Evolutionary conservation across 1,284 basidiomycete genomes (phyloP), one percentile per base, ranked within the genome.

Genomic region (Leccinum subrobustum): DNA sequence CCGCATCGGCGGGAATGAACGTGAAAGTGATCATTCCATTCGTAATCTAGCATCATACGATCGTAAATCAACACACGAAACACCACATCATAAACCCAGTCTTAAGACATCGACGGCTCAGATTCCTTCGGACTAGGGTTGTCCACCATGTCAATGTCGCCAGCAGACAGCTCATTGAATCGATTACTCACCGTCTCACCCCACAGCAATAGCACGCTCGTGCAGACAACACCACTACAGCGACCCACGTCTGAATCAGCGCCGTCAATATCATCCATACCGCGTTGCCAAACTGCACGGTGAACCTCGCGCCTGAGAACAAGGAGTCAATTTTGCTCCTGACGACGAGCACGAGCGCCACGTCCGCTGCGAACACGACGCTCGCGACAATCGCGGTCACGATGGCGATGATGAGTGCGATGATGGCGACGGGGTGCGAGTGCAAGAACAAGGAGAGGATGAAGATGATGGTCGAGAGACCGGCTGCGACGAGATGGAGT

Each of bases 201-300:
- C 89, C 88, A 72, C 86, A 87, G 64, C 89, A 91, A 61, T 84
- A 82, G 67, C 88, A 91, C 11, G 82, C 82, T 31, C 85, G 78
- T 12, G 84, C 82, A 42, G 84, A 84, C 54, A 89, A 75, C 14
- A 84, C 69, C 27, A 89, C 71, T 37, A 90, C 81, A 0, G 83
- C 82, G 4, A 82, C 50, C 86, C 88, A 91, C 2, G 83, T 80
- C 63, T 83, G 69, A 12, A 82, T 63, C 57, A 83, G 72, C 5
- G 82, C 84, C 7, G 71, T 78, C 20, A 89, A 66, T 27, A 84
- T 80, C 84, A 91, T 83, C 89, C 89, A 91, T 5, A 87, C 81
- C 8, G 73, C 89, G 61, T 86, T 84, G n/a, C 89, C 89, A 73
- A 82, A 88, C 4, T 71, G 63, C 4, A 88, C 79, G 0, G 66